Percentiles rank a stretch among this genome's conserved stretches.
Conservation (phyloP, 78 protist species). For the Planoprotostelium fungivorum region DNA sequence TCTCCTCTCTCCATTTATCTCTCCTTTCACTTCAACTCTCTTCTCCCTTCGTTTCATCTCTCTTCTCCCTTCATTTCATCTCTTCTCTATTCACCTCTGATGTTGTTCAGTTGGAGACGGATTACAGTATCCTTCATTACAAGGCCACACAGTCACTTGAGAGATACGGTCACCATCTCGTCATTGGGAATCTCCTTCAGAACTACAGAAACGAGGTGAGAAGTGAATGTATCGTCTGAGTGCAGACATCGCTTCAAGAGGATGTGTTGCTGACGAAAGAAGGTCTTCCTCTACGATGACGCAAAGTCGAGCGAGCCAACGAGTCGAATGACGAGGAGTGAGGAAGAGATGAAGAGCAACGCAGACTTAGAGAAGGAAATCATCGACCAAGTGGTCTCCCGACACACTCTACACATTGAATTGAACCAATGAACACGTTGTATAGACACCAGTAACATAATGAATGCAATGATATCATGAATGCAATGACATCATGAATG, state of each 20-base stretch:
- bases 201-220: slow-evolving; percentile 38
- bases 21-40: too few species aligned
- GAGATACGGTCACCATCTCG: slow-evolving; percentile 46
- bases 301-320: not conserved
- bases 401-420: not conserved
- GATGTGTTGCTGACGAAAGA: not conserved
- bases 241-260: not conserved
- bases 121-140: slow-evolving; percentile 19
- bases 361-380: not conserved
- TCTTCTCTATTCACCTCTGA: too few species aligned
- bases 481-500: too few species aligned
- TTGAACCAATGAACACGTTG: not conserved
- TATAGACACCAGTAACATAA: too few species aligned
- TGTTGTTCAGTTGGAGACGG: slow-evolving; percentile 66
- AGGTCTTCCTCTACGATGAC: not conserved
- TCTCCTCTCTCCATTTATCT: too few species aligned
- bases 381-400: not conserved
- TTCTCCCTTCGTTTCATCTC: too few species aligned
- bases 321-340: not conserved
- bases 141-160: slow-evolving; percentile 29
- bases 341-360: not conserved
- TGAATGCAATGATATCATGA: too few species aligned
- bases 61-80: too few species aligned
- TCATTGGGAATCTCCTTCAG: slow-evolving; percentile 56
- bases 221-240: not conserved